Evolutionary conservation across 176 grass and related monocot genomes (phyloP).

Genomic region (Carex scoparia): DNA sequence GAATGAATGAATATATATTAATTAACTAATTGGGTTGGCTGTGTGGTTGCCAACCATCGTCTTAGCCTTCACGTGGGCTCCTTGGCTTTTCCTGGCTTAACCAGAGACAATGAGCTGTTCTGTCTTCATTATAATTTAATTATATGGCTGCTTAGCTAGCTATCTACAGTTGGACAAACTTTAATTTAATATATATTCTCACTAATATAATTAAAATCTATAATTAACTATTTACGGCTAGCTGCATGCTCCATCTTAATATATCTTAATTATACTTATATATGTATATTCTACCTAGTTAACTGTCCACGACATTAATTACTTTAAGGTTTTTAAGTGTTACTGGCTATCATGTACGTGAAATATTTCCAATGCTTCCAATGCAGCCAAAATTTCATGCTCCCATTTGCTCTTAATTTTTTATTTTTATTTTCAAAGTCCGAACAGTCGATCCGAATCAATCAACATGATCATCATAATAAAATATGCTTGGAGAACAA

Average conservation of each 20-base stretch:
- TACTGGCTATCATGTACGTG: not conserved
- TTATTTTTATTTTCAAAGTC: too few relatives aligned
- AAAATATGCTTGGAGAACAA: too few relatives aligned
- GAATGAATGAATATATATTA: not conserved
- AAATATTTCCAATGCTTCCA: too few relatives aligned
- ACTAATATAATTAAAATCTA: not conserved
- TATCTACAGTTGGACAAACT: constrained; percentile 1
- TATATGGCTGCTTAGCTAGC: not conserved
- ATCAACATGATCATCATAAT: too few relatives aligned
- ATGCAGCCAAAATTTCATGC: too few relatives aligned
- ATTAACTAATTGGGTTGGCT: constrained; percentile 9
- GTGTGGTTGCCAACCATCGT: constrained; percentile 21
- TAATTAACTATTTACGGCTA: not conserved
- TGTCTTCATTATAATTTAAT: constrained; percentile 13
- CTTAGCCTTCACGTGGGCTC: constrained; percentile 20
- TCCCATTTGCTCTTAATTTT: too few relatives aligned
- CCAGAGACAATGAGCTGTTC: constrained; percentile 25
- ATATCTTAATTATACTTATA: not conserved
- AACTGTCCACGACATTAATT: too few relatives aligned
- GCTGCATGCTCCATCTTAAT: not conserved
- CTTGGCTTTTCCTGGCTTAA: constrained; percentile 24
- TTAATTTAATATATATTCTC: not conserved
- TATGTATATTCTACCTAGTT: too few relatives aligned
- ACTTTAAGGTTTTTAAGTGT: not conserved
- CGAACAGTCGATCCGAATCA: too few relatives aligned